Conservation (phyloP, 2,329 filamentous ascomycete species). For the Penicillium rolfsii region DNA sequence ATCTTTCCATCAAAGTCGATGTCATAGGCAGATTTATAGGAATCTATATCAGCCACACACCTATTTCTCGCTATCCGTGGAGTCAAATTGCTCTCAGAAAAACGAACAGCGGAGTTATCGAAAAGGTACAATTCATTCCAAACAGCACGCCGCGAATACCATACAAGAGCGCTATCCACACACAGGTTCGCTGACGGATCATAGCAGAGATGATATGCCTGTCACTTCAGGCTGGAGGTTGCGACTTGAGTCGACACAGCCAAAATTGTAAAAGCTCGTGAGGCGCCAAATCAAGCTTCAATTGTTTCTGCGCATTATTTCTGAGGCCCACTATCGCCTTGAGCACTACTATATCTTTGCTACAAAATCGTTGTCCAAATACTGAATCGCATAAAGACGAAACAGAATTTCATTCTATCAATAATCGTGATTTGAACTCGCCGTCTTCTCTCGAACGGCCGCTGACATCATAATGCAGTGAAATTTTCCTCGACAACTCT, state of each 20-base stretch:
- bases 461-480: neutral
- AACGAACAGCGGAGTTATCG: neutral
- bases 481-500: neutral
- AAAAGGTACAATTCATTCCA: neutral
- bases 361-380: too few species aligned
- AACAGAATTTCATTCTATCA: neutral
- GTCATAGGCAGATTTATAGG: constrained; percentile 73
- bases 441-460: neutral
- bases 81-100: neutral
- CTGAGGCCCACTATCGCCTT: too few species aligned
- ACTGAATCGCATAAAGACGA: too few species aligned
- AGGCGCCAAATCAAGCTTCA: too few species aligned
- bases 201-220: too few species aligned
- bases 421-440: neutral
- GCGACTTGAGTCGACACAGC: too few species aligned
- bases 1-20: constrained; percentile 67
- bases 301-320: too few species aligned
- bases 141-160: neutral
- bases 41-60: neutral
- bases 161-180: neutral
- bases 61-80: too few species aligned
- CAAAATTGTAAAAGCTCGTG: too few species aligned
- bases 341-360: too few species aligned
- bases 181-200: neutral
- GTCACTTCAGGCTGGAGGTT: too few species aligned